Evolutionary conservation across 129 eudicot genomes (phyloP).

Genomic region (Arctium minus): DNA sequence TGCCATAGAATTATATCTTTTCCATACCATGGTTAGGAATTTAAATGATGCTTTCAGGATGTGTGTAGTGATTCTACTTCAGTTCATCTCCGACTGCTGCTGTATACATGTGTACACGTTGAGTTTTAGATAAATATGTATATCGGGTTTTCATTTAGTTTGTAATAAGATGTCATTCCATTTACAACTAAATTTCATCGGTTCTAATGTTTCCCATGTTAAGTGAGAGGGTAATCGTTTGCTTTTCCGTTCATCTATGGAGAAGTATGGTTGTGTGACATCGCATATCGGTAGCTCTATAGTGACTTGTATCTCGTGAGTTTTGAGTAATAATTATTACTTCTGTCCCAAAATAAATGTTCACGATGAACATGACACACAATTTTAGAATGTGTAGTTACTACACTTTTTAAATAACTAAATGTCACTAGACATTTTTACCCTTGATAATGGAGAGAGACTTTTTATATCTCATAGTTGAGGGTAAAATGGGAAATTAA

Average conservation of each 20-base stretch:
- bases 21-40: neutral
- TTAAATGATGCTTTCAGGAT: neutral
- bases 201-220: neutral
- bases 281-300: neutral
- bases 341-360: neutral
- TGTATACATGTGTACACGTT: constrained; percentile 6
- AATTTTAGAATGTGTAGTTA: too few species aligned
- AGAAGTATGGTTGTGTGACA: too few species aligned
- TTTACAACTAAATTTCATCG: neutral
- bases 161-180: neutral
- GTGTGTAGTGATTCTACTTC: neutral
- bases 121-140: neutral
- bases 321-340: neutral
- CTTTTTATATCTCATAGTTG: too few species aligned
- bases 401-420: too few species aligned
- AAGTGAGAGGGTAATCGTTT: neutral
- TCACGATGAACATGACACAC: too few species aligned
- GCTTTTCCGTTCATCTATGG: neutral
- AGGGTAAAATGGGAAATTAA: too few species aligned
- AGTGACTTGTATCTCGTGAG: neutral
- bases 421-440: too few species aligned
- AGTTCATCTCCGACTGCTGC: neutral
- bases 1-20: neutral
- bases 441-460: too few species aligned
- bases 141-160: neutral